Conservation (phyloP, 2,329 filamentous ascomycete genomes). For the Diaporthe nobilis region DNA sequence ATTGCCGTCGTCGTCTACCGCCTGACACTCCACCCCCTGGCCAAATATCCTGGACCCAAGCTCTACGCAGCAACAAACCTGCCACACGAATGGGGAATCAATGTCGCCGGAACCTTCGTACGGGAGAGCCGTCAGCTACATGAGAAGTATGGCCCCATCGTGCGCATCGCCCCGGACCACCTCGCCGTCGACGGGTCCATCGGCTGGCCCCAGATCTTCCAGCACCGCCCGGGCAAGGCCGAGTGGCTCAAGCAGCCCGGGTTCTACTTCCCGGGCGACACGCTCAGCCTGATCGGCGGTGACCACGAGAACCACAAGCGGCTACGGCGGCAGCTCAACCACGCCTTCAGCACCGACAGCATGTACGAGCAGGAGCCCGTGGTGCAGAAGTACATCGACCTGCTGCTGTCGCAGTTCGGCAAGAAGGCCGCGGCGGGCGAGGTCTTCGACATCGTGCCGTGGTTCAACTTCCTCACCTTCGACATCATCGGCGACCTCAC, state of each 20-base stretch:
- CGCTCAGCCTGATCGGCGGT: neutral
- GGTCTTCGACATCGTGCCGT: slow-evolving; percentile 23
- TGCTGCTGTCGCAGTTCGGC: slow-evolving; percentile 1
- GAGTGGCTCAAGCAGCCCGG: slow-evolving; percentile 26
- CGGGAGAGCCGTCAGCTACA: neutral
- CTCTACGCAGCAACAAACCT: slow-evolving; percentile 22
- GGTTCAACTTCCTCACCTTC: slow-evolving; percentile 45
- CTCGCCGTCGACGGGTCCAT: slow-evolving; percentile 34
- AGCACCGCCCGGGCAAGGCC: slow-evolving; percentile 28
- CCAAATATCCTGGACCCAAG: slow-evolving; percentile 36
- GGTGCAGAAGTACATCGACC: slow-evolving; percentile 27
- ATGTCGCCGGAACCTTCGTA: neutral
- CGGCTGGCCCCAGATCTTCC: slow-evolving; percentile 33
- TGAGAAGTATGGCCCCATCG: slow-evolving; percentile 36
- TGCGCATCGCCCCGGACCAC: slow-evolving; percentile 23
- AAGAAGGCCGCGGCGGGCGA: slow-evolving; percentile 30
- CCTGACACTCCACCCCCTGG: slow-evolving; percentile 25
- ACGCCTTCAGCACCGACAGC: slow-evolving; percentile 37
- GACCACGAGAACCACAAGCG: slow-evolving; percentile 23
- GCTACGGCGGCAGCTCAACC: slow-evolving; percentile 22
- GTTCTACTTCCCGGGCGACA: neutral
- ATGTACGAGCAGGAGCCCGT: slow-evolving; percentile 39
- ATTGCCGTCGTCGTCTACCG: slow-evolving; percentile 31
- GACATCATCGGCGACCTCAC: slow-evolving; percentile 44
- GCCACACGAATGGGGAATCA: neutral